Percentiles rank a stretch among this genome's conserved stretches.
Conservation (phyloP, 2,329 filamentous ascomycete species). For the Tolypocladium amazonense region DNA sequence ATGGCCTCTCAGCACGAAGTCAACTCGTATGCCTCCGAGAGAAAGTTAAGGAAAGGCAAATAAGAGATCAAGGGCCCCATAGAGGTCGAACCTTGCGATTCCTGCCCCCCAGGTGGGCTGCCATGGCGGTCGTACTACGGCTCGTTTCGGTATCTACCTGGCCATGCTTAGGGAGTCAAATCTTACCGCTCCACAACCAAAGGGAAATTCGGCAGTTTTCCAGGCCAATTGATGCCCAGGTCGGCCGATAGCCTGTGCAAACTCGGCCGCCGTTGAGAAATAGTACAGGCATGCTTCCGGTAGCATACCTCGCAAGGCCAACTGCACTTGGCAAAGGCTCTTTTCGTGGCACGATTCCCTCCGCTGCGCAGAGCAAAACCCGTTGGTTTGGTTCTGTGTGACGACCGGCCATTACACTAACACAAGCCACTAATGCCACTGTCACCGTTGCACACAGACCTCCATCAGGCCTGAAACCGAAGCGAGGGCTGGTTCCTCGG, state of each 20-base stretch:
- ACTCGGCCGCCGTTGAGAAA: background rate
- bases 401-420: background rate
- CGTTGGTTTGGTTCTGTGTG: constrained; percentile 2
- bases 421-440: background rate
- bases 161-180: background rate
- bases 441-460: constrained; percentile 1
- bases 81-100: background rate
- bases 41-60: too few relatives aligned
- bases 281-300: background rate
- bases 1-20: background rate
- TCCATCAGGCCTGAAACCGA: constrained; percentile 1
- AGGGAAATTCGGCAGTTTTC: background rate
- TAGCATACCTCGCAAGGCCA: constrained; percentile 19
- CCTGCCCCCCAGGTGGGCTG: background rate
- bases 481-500: constrained; percentile 1
- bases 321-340: constrained; percentile 19
- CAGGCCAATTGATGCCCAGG: background rate
- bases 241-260: background rate
- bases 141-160: background rate
- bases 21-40: background rate
- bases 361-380: background rate
- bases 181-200: background rate
- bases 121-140: background rate
- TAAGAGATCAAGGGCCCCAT: background rate
- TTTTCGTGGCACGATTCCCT: background rate